Conservation (phyloP, 2,329 filamentous ascomycete genomes). For the Penicillium sp. region DNA sequence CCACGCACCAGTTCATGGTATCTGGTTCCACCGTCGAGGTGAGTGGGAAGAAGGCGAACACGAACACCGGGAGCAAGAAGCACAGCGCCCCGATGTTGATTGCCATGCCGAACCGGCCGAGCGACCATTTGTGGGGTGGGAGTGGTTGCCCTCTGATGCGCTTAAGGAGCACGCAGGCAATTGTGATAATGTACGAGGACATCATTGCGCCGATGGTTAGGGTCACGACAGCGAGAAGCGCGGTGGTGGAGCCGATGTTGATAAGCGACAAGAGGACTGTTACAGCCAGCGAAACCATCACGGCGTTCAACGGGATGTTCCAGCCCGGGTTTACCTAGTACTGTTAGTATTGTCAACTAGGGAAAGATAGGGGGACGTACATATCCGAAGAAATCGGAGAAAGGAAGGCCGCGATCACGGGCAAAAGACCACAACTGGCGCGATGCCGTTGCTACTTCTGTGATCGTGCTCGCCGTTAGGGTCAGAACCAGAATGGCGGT, state of each 20-base stretch:
- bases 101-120: slow-evolving; percentile 33
- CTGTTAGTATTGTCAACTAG: background rate
- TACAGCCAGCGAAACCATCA: slow-evolving; percentile 10
- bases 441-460: slow-evolving; percentile 37
- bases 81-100: slow-evolving; percentile 37
- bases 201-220: background rate
- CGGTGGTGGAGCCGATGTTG: background rate
- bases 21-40: slow-evolving; percentile 21
- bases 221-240: background rate
- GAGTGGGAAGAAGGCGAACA: slow-evolving; percentile 42
- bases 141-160: slow-evolving; percentile 32
- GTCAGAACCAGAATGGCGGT: slow-evolving; percentile 40
- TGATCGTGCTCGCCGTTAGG: slow-evolving; percentile 37
- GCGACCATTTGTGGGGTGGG: slow-evolving; percentile 32
- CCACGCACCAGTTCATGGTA: slow-evolving; percentile 41
- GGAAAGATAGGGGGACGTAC: background rate
- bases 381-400: slow-evolving; percentile 18
- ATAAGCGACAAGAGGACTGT: slow-evolving; percentile 1
- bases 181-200: slow-evolving; percentile 3
- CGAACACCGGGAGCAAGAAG: slow-evolving; percentile 32
- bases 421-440: slow-evolving; percentile 42
- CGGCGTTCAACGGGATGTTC: background rate
- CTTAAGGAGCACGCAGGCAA: slow-evolving; percentile 34
- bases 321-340: slow-evolving; percentile 4
- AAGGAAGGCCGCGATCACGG: slow-evolving; percentile 41